Conservation (phyloP, 768 basidiomycete species). For the Gyrodon lividus region DNA sequence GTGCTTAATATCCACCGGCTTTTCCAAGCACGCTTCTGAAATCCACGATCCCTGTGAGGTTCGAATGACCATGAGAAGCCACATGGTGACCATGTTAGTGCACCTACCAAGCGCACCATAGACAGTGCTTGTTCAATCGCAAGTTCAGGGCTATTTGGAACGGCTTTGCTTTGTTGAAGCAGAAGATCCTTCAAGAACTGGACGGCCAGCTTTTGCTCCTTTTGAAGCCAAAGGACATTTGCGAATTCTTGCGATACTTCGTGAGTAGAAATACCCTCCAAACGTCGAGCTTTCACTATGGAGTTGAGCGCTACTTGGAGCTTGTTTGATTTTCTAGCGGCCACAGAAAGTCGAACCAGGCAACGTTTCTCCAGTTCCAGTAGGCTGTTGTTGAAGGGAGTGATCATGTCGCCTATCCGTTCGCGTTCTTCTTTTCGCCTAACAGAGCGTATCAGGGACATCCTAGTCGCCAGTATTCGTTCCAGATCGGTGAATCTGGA, state of each 20-base stretch:
- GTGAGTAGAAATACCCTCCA: constrained; percentile 47
- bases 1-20: constrained; percentile 65
- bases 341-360: constrained; percentile 67
- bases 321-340: constrained; percentile 66
- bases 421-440: constrained; percentile 69
- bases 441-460: constrained; percentile 75
- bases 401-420: constrained; percentile 69
- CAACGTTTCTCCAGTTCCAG: constrained; percentile 64
- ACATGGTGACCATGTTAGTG: background rate
- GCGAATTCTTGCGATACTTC: constrained; percentile 80
- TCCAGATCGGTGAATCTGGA: constrained; percentile 75
- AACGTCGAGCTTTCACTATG: constrained; percentile 67
- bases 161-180: constrained; percentile 12
- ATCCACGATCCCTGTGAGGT: constrained; percentile 81
- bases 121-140: constrained; percentile 40
- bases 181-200: constrained; percentile 55
- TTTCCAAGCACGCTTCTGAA: constrained; percentile 80
- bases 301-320: constrained; percentile 86
- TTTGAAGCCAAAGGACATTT: constrained; percentile 84
- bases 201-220: constrained; percentile 82
- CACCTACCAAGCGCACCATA: constrained; percentile 64
- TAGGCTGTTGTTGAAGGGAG: constrained; percentile 51
- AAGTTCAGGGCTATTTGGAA: constrained; percentile 12
- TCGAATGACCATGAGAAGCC: background rate
- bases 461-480: constrained; percentile 74